Percentiles rank a stretch among this genome's conserved stretches.
These are phyloP conservation scores for Microdochium bolleyi DNA, from an alignment of 2,329 filamentous ascomycete genomes.

Conservation along the genomic window DNA sequence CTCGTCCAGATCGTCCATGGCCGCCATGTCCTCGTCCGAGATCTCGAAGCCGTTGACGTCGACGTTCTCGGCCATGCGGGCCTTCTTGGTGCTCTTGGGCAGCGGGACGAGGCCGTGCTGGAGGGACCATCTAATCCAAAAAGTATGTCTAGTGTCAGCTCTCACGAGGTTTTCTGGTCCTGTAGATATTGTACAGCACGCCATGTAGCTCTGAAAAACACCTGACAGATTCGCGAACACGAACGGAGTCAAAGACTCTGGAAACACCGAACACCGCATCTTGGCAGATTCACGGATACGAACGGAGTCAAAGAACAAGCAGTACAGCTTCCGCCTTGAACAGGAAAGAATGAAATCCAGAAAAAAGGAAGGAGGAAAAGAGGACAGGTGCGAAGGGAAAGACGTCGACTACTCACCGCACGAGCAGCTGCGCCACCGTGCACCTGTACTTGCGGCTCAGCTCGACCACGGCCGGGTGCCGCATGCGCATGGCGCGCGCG, in stretches of 20 bases:
- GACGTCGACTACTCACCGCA: constrained; percentile 45
- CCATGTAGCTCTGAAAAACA: too few relatives aligned
- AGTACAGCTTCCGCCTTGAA: too few relatives aligned
- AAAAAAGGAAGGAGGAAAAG: background rate
- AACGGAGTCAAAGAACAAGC: too few relatives aligned
- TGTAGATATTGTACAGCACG: too few relatives aligned
- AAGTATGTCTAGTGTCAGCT: background rate
- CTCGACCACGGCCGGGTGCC: constrained; percentile 52
- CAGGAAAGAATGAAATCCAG: too few relatives aligned
- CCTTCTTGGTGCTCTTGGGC: constrained; percentile 60
- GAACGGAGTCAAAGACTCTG: too few relatives aligned
- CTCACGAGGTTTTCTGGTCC: too few relatives aligned
- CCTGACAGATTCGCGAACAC: too few relatives aligned
- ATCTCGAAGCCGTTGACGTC: constrained; percentile 54
- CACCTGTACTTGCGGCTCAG: constrained; percentile 62
- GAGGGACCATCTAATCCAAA: constrained; percentile 68
- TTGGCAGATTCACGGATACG: too few relatives aligned
- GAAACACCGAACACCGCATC: too few relatives aligned
- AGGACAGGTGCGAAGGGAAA: too few relatives aligned
- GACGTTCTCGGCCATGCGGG: constrained; percentile 58
- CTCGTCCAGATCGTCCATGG: constrained; percentile 61
- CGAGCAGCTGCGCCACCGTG: constrained; percentile 64
- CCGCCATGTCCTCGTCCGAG: constrained; percentile 51
- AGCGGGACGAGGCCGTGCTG: constrained; percentile 67
- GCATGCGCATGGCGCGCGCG: constrained; percentile 62